Conservation (phyloP, 2,329 filamentous ascomycete species). For the Lachnum nothofagi region DNA sequence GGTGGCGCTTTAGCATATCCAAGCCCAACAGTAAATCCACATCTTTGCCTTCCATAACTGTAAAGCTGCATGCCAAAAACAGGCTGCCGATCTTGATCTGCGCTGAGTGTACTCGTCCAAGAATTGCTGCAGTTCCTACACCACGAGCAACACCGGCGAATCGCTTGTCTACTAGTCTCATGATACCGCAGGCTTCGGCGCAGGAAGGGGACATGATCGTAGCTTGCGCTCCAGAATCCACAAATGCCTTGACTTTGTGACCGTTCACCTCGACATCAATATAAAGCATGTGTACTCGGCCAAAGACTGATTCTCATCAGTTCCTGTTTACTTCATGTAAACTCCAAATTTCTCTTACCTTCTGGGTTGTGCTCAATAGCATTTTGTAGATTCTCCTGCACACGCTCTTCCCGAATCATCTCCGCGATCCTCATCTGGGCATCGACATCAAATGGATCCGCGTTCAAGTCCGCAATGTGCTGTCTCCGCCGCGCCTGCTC, state of each 20-base stretch:
- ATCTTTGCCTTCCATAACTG: constrained; percentile 97
- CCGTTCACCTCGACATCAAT: constrained; percentile 93
- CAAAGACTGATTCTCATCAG: constrained; percentile 63
- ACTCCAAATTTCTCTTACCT: constrained; percentile 52
- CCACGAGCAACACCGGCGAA: constrained; percentile 89
- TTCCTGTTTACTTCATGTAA: background rate
- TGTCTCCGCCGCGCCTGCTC: constrained; percentile 72
- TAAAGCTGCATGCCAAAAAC: constrained; percentile 90
- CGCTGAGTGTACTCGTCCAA: constrained; percentile 90
- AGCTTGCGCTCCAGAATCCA: constrained; percentile 94
- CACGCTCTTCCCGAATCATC: constrained; percentile 89
- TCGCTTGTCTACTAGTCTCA: constrained; percentile 87
- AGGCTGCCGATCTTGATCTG: constrained; percentile 88
- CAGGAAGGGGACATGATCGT: constrained; percentile 98
- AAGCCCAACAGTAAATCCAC: constrained; percentile 89
- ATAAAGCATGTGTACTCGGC: constrained; percentile 91
- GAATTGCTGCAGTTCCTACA: constrained; percentile 89
- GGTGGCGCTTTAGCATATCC: constrained; percentile 95
- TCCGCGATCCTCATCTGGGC: constrained; percentile 91
- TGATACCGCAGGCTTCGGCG: constrained; percentile 88
- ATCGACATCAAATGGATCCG: constrained; percentile 90
- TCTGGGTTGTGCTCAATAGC: constrained; percentile 97
- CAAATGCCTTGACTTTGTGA: constrained; percentile 86
- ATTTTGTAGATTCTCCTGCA: constrained; percentile 92
- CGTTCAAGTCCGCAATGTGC: constrained; percentile 79